Conservation (phyloP, 495 filamentous ascomycete species). For the Lichina pygmaea region DNA sequence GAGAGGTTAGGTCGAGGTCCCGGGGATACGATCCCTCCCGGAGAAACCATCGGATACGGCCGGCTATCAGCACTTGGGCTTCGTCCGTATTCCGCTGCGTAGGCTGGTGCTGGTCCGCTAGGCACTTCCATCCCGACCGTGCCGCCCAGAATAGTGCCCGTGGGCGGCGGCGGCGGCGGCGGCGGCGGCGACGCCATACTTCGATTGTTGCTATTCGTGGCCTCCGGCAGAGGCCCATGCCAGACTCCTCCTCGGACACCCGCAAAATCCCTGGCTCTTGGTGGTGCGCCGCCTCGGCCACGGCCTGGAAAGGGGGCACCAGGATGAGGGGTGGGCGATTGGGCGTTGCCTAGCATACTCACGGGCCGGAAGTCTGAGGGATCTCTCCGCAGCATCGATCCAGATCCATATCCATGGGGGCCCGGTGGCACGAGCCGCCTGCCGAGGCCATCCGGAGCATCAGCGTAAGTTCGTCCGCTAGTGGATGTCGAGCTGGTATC, state of each 20-base stretch:
- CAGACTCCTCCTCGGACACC: constrained; percentile 9
- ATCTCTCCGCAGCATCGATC: too few species aligned
- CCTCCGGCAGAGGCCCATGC: constrained; percentile 6
- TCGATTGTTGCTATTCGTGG: constrained; percentile 8
- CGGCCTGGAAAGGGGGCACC: constrained; percentile 7
- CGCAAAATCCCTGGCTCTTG: neutral
- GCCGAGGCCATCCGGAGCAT: neutral
- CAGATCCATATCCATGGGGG: too few species aligned
- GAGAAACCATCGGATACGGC: constrained; percentile 6
- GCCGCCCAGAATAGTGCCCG: constrained; percentile 10
- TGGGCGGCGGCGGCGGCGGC: constrained; percentile 8
- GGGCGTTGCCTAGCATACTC: too few species aligned
- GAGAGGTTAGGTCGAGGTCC: constrained; percentile 5
- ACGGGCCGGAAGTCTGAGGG: too few species aligned
- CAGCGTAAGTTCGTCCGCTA: neutral
- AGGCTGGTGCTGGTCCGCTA: constrained; percentile 25
- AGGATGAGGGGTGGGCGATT: too few species aligned
- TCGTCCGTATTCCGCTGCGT: neutral
- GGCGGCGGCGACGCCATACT: constrained; percentile 11
- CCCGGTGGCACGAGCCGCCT: too few species aligned
- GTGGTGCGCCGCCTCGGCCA: constrained; percentile 13
- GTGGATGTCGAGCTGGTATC: constrained; percentile 7
- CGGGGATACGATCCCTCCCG: constrained; percentile 4
- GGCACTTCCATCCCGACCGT: constrained; percentile 22
- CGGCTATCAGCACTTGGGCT: too few species aligned